A percentile compares a stretch with the other conserved stretches of the same genome.
Evolutionary conservation across 2,329 filamentous ascomycete species (phyloP).

Genomic region (Alternaria longipes): DNA sequence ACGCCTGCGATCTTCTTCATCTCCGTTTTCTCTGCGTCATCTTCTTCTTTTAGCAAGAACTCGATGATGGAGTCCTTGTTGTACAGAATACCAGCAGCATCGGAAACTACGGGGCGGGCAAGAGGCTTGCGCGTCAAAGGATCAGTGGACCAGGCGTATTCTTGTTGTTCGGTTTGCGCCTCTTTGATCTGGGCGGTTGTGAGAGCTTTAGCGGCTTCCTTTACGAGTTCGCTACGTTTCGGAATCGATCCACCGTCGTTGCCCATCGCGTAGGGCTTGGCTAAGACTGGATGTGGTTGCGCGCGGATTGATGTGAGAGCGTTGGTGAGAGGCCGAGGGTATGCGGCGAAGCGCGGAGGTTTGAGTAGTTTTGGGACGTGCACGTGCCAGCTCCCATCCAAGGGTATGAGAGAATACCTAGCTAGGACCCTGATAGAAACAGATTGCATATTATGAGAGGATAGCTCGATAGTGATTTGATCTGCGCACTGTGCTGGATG

Average conservation of each 20-base stretch:
- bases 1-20: slow-evolving; percentile 54
- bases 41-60: slow-evolving; percentile 66
- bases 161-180: slow-evolving; percentile 81
- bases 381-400: slow-evolving; percentile 15
- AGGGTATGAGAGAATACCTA: neutral
- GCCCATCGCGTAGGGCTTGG: slow-evolving; percentile 70
- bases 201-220: slow-evolving; percentile 83
- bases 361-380: slow-evolving; percentile 25
- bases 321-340: slow-evolving; percentile 6
- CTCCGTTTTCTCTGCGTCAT: slow-evolving; percentile 68
- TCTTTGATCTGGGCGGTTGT: slow-evolving; percentile 90
- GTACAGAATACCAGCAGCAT: slow-evolving; percentile 84
- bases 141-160: slow-evolving; percentile 87
- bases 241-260: slow-evolving; percentile 98
- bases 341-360: slow-evolving; percentile 36
- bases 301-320: slow-evolving; percentile 4
- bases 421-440: neutral
- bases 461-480: neutral
- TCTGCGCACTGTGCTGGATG: neutral
- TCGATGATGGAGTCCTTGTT: slow-evolving; percentile 92
- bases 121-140: slow-evolving; percentile 84
- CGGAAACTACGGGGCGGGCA: slow-evolving; percentile 79
- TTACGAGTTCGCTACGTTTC: slow-evolving; percentile 93
- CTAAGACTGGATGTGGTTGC: neutral
- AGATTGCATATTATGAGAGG: neutral